Percentiles rank a stretch among this genome's conserved stretches.
phyloP scores from a whole-genome alignment of 139 green algal genomes.

The Volvox reticuliferus region DNA sequence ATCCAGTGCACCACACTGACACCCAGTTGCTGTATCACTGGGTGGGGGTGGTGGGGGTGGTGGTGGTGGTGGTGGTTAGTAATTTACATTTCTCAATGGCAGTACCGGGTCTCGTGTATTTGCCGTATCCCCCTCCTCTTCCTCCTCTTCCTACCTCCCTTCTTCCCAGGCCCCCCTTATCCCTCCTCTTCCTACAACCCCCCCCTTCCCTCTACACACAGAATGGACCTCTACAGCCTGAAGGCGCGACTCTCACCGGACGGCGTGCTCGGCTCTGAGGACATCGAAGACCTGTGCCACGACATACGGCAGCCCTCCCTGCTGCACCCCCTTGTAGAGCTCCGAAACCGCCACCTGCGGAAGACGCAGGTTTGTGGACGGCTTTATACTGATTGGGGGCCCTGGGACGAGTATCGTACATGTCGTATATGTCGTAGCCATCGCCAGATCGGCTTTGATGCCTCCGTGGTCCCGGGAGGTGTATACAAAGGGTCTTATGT shows the following conservation, averaged over 20 bases:
- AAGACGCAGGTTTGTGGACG: constrained; percentile 27
- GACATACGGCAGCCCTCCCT: constrained; percentile 51
- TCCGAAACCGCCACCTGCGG: constrained; percentile 40
- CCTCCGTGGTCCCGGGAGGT: too few relatives aligned
- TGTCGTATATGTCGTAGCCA: too few relatives aligned
- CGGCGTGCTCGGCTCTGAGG: constrained; percentile 43
- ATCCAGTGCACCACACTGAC: too few relatives aligned
- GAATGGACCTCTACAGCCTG: constrained; percentile 58
- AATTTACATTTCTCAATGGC: too few relatives aligned
- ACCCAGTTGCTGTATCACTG: too few relatives aligned
- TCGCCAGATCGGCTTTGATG: too few relatives aligned
- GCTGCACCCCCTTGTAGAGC: constrained; percentile 55
- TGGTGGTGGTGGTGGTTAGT: too few relatives aligned
- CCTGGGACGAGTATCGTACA: too few relatives aligned
- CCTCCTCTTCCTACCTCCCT: background rate
- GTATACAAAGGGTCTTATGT: too few relatives aligned
- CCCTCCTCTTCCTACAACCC: background rate
- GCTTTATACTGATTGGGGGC: too few relatives aligned
- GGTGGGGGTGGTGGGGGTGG: background rate
- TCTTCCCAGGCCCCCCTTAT: background rate
- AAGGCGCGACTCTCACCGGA: constrained; percentile 37
- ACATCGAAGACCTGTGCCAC: constrained; percentile 64
- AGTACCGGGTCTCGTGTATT: too few relatives aligned
- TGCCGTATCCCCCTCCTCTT: too few relatives aligned
- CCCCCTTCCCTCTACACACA: background rate